Evolutionary conservation across 805 yeast species (phyloP), one percentile per base, ranked within the genome.

Genomic region (Pichia scutulata): DNA sequence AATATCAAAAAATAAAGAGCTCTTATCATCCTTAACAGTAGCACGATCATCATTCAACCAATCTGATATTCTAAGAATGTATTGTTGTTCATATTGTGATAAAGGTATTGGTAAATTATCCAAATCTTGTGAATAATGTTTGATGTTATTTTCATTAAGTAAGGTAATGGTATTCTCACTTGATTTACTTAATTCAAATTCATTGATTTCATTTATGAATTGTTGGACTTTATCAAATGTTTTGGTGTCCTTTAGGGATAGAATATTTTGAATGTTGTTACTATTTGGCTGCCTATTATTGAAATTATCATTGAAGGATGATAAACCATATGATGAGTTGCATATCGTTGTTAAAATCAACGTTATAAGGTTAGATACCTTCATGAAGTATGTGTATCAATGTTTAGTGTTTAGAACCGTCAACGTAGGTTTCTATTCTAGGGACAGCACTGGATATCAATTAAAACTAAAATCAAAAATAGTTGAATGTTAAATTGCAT

Each of bases 11-110:
- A 52, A 52, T 18, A 41, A 2, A 37, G 55, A 47, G 22, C 57
- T 53, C 39, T 60, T 52, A 19, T 57, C 52, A 2, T n/a, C n/a
- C n/a, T n/a, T n/a, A n/a, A n/a, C n/a, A n/a, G n/a, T n/a, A n/a
- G n/a, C n/a, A n/a, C n/a, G n/a, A n/a, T 47, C 46, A 18, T 58
- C 48, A n/a, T 59, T 53, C 1, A 56, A 47, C 63, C 69, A 71
- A 24, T 57, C 51, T 10, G 44, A 40, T 22, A 80, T 59, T 52
- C 85, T 64, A 18, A 77, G 57, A 18, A 81, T 81, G 44, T 67
- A 64, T 30, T 76, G 71, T 28, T 64, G 68, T 7, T 41, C 13
- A 22, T 52, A 51, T 16, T 44, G 26, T 6, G 41, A 28, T 14
- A 51, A 41, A n/a, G 36, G 21, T 13, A 43, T 30, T 42, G 44